Percentiles rank a stretch among this genome's conserved stretches.
phyloP scores from a whole-genome alignment of 805 yeast genomes.

The Clavispora phyllophila region DNA sequence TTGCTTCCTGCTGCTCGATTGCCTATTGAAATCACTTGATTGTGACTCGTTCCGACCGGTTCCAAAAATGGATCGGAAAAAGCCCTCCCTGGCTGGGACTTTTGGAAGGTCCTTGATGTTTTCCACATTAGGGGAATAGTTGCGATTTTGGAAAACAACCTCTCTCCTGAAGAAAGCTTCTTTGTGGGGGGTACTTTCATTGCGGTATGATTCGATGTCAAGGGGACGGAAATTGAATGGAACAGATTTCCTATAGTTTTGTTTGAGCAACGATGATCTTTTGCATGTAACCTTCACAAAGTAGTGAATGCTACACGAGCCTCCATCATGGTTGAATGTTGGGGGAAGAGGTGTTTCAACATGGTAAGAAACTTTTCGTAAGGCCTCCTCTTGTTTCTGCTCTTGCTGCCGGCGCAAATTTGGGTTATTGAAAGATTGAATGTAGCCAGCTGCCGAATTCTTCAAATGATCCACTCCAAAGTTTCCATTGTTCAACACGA shows the following conservation, averaged over 20 bases:
- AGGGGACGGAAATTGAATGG: conserved; percentile 54
- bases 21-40: background rate
- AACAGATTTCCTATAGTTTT: conserved; percentile 41
- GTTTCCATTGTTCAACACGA: conserved; percentile 31
- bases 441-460: conserved; percentile 14
- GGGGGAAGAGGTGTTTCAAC: conserved; percentile 13
- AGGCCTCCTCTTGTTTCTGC: background rate
- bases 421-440: conserved; percentile 3
- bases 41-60: background rate
- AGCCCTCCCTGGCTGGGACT: conserved; percentile 15
- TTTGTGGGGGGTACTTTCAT: background rate
- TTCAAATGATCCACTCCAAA: conserved; percentile 15
- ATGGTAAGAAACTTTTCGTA: conserved; percentile 4
- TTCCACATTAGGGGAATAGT: background rate
- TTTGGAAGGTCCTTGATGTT: conserved; percentile 7
- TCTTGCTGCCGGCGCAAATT: background rate
- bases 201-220: conserved; percentile 22
- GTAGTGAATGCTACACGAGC: conserved; percentile 42
- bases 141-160: background rate
- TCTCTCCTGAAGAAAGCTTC: background rate
- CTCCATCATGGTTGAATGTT: conserved; percentile 12
- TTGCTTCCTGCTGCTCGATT: background rate
- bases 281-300: conserved; percentile 60
- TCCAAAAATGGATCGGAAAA: conserved; percentile 8
- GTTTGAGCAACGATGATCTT: conserved; percentile 43